Conservation (phyloP, 768 basidiomycete genomes). For the Leccinum subtestaceum region DNA sequence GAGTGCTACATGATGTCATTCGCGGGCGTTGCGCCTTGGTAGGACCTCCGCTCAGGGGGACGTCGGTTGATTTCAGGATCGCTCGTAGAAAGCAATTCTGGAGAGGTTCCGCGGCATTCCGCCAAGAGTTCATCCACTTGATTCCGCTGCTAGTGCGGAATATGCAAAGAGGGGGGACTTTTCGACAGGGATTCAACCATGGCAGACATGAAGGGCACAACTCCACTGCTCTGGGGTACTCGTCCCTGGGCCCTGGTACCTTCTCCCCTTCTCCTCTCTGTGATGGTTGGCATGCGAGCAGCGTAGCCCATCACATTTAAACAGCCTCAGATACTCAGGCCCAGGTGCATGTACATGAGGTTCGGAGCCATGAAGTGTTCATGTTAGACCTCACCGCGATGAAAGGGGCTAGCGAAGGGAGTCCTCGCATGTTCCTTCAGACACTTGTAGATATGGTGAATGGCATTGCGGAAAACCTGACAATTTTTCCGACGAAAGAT, state of each 20-base stretch:
- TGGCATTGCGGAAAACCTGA: background rate
- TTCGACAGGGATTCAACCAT: background rate
- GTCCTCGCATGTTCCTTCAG: background rate
- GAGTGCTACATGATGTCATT: constrained; percentile 8
- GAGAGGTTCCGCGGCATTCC: background rate
- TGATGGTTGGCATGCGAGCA: background rate
- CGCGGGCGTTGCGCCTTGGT: constrained; percentile 14
- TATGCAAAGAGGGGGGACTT: background rate
- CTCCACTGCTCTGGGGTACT: background rate
- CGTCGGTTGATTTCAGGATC: background rate
- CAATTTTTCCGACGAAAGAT: background rate
- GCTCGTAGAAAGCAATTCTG: background rate
- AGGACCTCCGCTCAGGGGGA: background rate
- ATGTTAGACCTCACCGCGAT: background rate
- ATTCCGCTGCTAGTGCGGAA: constrained; percentile 3
- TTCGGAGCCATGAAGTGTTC: background rate
- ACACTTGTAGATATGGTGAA: background rate
- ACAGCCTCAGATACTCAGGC: background rate
- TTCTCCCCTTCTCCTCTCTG: background rate
- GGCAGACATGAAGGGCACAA: background rate
- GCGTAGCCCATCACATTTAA: background rate
- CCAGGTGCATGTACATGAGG: background rate
- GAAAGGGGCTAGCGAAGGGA: background rate
- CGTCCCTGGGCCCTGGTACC: background rate
- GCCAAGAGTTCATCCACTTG: background rate